phyloP scores from a whole-genome alignment of 2,329 filamentous ascomycete species.

The Penicillium sp. region DNA sequence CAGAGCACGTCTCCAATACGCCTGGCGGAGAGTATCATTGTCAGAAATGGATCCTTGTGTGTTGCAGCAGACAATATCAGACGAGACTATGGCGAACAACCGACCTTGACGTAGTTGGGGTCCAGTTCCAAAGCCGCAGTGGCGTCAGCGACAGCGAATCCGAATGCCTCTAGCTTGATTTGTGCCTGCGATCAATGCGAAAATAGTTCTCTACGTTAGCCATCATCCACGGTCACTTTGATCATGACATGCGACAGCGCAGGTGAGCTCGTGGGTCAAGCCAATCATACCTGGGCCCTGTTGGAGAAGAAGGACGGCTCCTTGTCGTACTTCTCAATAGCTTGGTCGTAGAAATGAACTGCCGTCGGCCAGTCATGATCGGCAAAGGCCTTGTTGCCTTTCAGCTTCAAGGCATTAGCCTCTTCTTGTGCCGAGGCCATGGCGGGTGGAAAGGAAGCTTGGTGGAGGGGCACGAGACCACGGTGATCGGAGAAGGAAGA shows the following conservation, averaged over 20 bases:
- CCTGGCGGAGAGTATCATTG: conserved; percentile 46
- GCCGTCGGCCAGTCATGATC: conserved; percentile 80
- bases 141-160: conserved; percentile 85
- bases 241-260: conserved; percentile 7
- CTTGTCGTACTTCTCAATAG: conserved; percentile 74
- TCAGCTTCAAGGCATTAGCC: conserved; percentile 79
- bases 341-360: conserved; percentile 76
- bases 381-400: conserved; percentile 90
- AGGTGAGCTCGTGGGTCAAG: conserved; percentile 12
- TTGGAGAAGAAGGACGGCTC: conserved; percentile 92
- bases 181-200: conserved; percentile 57
- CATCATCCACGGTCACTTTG: background rate
- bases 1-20: conserved; percentile 88
- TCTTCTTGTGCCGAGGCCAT: conserved; percentile 52
- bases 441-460: conserved; percentile 8
- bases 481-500: conserved; percentile 13
- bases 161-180: conserved; percentile 92
- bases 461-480: conserved; percentile 24
- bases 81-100: conserved; percentile 5
- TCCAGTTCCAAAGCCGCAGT: conserved; percentile 88
- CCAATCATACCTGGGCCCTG: conserved; percentile 70
- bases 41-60: background rate
- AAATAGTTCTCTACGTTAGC: conserved; percentile 1
- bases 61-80: too few species aligned
- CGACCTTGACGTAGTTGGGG: conserved; percentile 78